Conservation (phyloP, 768 basidiomycete genomes). For the Asterophora parasitica region DNA sequence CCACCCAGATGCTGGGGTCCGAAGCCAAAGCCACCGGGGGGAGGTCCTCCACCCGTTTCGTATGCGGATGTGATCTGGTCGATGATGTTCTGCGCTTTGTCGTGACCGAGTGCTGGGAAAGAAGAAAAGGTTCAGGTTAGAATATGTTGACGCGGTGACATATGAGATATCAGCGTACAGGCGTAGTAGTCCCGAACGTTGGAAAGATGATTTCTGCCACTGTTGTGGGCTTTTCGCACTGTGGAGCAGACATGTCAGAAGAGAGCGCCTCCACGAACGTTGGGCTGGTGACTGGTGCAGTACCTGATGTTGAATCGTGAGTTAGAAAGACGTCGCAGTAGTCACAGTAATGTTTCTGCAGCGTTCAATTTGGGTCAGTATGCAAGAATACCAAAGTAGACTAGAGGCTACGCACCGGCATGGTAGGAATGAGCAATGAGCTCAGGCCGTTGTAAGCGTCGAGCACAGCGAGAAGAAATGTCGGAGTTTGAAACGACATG, state of each 20-base stretch:
- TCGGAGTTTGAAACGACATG: slow-evolving; percentile 28
- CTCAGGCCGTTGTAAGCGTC: slow-evolving; percentile 13
- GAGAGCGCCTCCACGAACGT: background rate
- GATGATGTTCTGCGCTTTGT: slow-evolving; percentile 97
- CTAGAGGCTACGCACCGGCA: slow-evolving; percentile 54
- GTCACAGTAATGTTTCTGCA: slow-evolving; percentile 89
- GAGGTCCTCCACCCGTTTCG: slow-evolving; percentile 80
- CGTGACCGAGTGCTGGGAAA: slow-evolving; percentile 73
- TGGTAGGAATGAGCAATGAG: slow-evolving; percentile 27
- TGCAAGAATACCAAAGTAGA: background rate
- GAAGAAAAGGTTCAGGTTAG: slow-evolving; percentile 10
- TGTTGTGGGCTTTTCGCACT: slow-evolving; percentile 99
- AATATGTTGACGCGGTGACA: background rate
- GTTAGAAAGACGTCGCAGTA: slow-evolving; percentile 93
- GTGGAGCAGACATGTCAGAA: slow-evolving; percentile 16
- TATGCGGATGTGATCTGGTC: slow-evolving; percentile 96
- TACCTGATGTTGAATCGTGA: slow-evolving; percentile 91
- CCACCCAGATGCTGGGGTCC: slow-evolving; percentile 74
- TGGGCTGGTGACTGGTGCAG: slow-evolving; percentile 15
- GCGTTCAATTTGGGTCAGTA: slow-evolving; percentile 6
- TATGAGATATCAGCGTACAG: slow-evolving; percentile 43
- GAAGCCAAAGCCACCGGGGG: slow-evolving; percentile 84
- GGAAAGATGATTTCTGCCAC: slow-evolving; percentile 91
- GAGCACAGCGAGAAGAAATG: slow-evolving; percentile 13
- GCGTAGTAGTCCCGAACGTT: slow-evolving; percentile 98